Percentiles rank a stretch among this genome's conserved stretches.
Evolutionary conservation across 352 stramenopile species (phyloP).

Genomic region (Globisporangium iwayamae): DNA sequence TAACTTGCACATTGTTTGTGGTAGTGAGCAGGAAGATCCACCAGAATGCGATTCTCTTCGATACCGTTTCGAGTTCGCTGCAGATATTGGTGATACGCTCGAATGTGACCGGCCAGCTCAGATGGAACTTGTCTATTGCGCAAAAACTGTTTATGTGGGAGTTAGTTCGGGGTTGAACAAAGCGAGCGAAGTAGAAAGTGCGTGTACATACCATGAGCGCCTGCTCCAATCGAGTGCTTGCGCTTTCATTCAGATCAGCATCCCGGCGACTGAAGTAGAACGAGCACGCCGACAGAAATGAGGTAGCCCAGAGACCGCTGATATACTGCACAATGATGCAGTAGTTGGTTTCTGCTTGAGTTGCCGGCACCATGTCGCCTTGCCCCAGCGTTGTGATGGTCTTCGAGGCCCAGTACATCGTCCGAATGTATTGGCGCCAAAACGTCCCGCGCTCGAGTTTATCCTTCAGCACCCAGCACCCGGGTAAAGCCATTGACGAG

Average conservation of each 20-base stretch:
- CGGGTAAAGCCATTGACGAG: slow-evolving; percentile 10
- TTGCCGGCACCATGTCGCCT: slow-evolving; percentile 22
- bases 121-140: slow-evolving; percentile 12
- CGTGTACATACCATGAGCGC: slow-evolving; percentile 13
- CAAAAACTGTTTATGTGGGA: slow-evolving; percentile 10
- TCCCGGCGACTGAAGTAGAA: slow-evolving; percentile 26
- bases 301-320: slow-evolving; percentile 23
- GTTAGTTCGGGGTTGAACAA: not conserved
- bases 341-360: slow-evolving; percentile 20
- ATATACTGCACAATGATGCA: slow-evolving; percentile 24
- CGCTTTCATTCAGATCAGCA: slow-evolving; percentile 14
- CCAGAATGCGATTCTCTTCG: slow-evolving; percentile 19
- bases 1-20: slow-evolving; percentile 20
- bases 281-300: slow-evolving; percentile 22
- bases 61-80: slow-evolving; percentile 16
- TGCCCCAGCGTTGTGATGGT: slow-evolving; percentile 25
- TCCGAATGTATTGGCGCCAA: slow-evolving; percentile 21
- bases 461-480: slow-evolving; percentile 25
- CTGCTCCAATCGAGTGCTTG: slow-evolving; percentile 22
- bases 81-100: slow-evolving; percentile 23
- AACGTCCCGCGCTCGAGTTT: slow-evolving; percentile 16
- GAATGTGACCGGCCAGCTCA: slow-evolving; percentile 16
- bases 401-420: slow-evolving; percentile 30
- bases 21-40: slow-evolving; percentile 20
- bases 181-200: not conserved